phyloP scores from a whole-genome alignment of 2,329 filamentous ascomycete genomes.

The Aspergillus tubingensis region DNA sequence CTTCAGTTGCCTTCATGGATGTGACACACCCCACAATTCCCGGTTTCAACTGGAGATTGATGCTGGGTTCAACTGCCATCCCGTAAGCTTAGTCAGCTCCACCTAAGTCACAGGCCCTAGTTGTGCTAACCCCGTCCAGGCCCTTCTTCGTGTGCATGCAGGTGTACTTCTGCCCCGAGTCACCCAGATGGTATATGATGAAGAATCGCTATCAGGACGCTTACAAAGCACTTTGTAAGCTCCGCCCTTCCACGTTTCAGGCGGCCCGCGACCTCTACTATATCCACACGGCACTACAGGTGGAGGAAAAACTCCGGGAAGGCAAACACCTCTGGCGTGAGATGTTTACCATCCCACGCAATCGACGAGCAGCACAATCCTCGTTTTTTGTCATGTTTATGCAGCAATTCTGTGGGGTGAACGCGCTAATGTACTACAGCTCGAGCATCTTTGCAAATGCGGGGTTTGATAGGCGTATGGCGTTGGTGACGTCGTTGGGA shows the following conservation, averaged over 20 bases:
- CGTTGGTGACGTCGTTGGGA: constrained; percentile 59
- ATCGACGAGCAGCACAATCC: neutral
- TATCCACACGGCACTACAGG: neutral
- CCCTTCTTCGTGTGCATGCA: constrained; percentile 47
- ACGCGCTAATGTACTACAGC: neutral
- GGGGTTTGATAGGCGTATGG: constrained; percentile 48
- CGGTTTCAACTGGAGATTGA: constrained; percentile 66
- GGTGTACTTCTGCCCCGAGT: constrained; percentile 64
- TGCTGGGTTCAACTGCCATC: constrained; percentile 67
- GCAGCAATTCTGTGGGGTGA: neutral
- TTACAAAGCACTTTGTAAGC: constrained; percentile 43
- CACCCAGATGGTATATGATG: constrained; percentile 51
- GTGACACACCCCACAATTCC: constrained; percentile 55
- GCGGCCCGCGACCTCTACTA: constrained; percentile 36
- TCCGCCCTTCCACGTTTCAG: constrained; percentile 45
- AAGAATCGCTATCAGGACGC: constrained; percentile 44
- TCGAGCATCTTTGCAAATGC: neutral
- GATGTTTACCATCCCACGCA: neutral
- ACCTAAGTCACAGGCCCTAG: neutral
- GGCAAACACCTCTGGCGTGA: neutral
- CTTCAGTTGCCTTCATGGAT: constrained; percentile 62
- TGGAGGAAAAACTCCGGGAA: neutral
- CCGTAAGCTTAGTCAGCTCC: constrained; percentile 33
- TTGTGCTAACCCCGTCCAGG: neutral
- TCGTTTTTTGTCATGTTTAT: neutral